phyloP scores from a whole-genome alignment of 2,329 filamentous ascomycete species.

The Clarireedia homoeocarpa region DNA sequence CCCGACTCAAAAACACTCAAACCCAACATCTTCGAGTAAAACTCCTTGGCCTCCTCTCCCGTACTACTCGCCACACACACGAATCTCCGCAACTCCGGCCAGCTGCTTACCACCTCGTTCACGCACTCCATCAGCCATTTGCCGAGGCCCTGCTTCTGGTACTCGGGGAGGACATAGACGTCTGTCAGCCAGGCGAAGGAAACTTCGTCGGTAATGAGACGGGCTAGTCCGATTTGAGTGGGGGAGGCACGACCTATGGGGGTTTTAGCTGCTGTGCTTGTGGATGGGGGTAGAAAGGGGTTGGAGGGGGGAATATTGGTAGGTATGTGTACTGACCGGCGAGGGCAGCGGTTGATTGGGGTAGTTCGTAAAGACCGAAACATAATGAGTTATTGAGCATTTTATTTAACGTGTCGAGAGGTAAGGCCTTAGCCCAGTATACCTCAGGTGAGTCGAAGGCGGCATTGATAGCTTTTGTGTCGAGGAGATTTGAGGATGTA shows the following conservation, averaged over 20 bases:
- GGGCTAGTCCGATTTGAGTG: constrained; percentile 47
- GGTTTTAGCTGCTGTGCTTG: background rate
- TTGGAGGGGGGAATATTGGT: background rate
- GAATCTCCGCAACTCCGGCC: constrained; percentile 52
- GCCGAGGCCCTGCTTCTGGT: constrained; percentile 55
- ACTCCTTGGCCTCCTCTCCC: constrained; percentile 5
- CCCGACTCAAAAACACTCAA: constrained; percentile 15
- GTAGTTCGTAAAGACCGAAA: constrained; percentile 46
- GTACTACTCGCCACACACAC: constrained; percentile 38
- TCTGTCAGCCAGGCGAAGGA: constrained; percentile 65
- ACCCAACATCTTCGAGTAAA: constrained; percentile 24
- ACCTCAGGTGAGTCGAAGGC: constrained; percentile 49
- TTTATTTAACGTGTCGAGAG: constrained; percentile 39
- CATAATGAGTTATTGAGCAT: constrained; percentile 52
- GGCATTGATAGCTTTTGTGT: constrained; percentile 45
- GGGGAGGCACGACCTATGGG: constrained; percentile 16
- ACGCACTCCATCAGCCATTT: constrained; percentile 56
- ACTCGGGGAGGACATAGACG: constrained; percentile 53
- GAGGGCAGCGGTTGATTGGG: constrained; percentile 28
- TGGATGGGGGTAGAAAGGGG: no score
- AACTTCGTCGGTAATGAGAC: constrained; percentile 61
- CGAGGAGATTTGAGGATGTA: constrained; percentile 48
- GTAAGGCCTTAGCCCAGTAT: constrained; percentile 52
- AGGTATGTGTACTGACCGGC: constrained; percentile 23
- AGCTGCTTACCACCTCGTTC: constrained; percentile 45